phyloP scores from a whole-genome alignment of 2,329 filamentous ascomycete species.

The Beauveria rudraprayagi region DNA sequence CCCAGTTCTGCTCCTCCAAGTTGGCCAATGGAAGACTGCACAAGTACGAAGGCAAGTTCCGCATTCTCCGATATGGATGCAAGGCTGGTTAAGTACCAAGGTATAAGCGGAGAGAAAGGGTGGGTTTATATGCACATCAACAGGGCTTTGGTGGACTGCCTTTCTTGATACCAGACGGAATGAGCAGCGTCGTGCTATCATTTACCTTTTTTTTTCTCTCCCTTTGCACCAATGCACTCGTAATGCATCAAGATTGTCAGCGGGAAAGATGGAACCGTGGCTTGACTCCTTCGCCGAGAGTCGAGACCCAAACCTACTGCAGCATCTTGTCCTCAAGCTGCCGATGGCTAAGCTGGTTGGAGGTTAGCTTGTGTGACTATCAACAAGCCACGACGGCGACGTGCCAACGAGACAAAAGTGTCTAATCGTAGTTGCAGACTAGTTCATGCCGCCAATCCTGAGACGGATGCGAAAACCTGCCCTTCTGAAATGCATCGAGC shows the following conservation, averaged over 20 bases:
- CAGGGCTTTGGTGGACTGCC: not conserved
- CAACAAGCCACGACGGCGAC: not conserved
- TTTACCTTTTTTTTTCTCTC: not conserved
- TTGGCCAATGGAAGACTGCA: not conserved
- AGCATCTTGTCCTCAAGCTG: not conserved
- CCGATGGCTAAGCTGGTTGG: not conserved
- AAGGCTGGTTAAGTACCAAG: not conserved
- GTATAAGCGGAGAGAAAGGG: not conserved
- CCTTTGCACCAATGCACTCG: not conserved
- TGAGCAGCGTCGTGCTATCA: not conserved
- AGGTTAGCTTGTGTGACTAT: not conserved
- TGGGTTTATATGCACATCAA: not conserved
- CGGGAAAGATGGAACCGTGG: not conserved
- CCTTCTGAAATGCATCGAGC: not conserved
- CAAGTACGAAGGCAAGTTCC: not conserved
- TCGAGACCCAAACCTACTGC: not conserved
- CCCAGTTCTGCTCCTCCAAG: not conserved
- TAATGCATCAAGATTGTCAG: not conserved
- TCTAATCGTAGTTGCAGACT: not conserved
- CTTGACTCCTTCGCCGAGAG: not conserved
- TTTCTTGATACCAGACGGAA: not conserved
- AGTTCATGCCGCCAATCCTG: not conserved
- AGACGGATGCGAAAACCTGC: not conserved
- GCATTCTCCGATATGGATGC: not conserved
- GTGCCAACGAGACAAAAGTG: not conserved